Evolutionary conservation across 2,329 filamentous ascomycete genomes (phyloP), one percentile per base, ranked within the genome.

Genomic region (Aspergillus sclerotialis): DNA sequence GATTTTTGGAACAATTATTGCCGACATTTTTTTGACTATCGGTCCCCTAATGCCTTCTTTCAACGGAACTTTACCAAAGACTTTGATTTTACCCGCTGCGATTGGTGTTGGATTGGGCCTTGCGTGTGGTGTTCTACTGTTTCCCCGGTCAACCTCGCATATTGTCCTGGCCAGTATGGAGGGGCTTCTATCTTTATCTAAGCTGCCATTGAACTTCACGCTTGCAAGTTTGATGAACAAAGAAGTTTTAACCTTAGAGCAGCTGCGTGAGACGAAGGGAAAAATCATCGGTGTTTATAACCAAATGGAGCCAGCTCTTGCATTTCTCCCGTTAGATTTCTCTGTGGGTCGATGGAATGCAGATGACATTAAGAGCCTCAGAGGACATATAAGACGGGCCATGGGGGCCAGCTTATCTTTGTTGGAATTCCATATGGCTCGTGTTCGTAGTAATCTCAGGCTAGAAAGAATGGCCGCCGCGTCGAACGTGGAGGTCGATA

Each of bases 141-240:
- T 73, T 35, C 70, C 70, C 0, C 62, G 64, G 26, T 73, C 70
- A 0, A 69, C 70, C 0, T 71, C 69, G 0, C 62, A 64, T 15
- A 52, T 61, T 2, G 61, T 69, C 1, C 48, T 73, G 0, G 49
- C 44, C 18, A 52, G 42, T 17, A 53, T 53, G 39, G 53, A 53
- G 35, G 48, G 42, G 13, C 36, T 66, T 0, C 46, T 63, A 0
- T 40, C 41, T 12, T 35, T 53, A 3, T 36, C 53, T 1, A 55
- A 49, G 38, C 38, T 37, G 0, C 56, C 63, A 0, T 33, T 69
- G 4, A 52, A 56, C 2, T 39, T 49, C 3, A 65, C 61, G 0
- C 32, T 41, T 3, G 36, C 40, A 2, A 44, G 37, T 24, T 29
- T 58, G 0, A 31, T 41, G 3, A 38, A 42, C 9, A 38, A 35